Conservation (phyloP, 2,329 filamentous ascomycete species). For the Xylaria sp. region DNA sequence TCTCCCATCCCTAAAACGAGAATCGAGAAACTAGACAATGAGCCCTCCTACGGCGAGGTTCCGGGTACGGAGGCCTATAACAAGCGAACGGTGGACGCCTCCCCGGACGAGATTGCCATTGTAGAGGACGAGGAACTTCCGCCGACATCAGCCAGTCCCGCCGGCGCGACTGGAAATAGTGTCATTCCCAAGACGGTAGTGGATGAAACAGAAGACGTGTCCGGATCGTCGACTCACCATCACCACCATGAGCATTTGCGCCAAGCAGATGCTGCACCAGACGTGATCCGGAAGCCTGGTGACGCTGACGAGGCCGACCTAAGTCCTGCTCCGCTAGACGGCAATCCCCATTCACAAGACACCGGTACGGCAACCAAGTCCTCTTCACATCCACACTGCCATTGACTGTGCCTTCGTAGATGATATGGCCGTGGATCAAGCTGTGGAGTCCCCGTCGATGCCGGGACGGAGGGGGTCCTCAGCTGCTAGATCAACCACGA, state of each 20-base stretch:
- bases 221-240: constrained; percentile 40
- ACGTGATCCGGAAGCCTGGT: constrained; percentile 41
- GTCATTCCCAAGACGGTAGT: constrained; percentile 49
- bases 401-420: constrained; percentile 36
- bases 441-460: constrained; percentile 27
- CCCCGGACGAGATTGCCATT: constrained; percentile 56
- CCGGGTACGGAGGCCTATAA: constrained; percentile 55
- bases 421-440: constrained; percentile 27
- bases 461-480: constrained; percentile 30
- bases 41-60: constrained; percentile 56
- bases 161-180: constrained; percentile 34
- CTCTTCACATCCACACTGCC: constrained; percentile 33
- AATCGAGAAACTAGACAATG: constrained; percentile 54
- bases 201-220: constrained; percentile 45
- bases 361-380: constrained; percentile 35
- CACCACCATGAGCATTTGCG: constrained; percentile 43
- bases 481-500: constrained; percentile 26
- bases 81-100: constrained; percentile 51
- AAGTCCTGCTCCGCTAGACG: constrained; percentile 26
- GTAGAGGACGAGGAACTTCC: constrained; percentile 33
- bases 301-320: constrained; percentile 34
- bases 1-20: constrained; percentile 55
- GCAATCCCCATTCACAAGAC: constrained; percentile 26
- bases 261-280: constrained; percentile 48
- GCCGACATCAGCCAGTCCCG: constrained; percentile 24